Conservation (phyloP, 2,329 filamentous ascomycete genomes). For the Pseudogymnoascus sp. region DNA sequence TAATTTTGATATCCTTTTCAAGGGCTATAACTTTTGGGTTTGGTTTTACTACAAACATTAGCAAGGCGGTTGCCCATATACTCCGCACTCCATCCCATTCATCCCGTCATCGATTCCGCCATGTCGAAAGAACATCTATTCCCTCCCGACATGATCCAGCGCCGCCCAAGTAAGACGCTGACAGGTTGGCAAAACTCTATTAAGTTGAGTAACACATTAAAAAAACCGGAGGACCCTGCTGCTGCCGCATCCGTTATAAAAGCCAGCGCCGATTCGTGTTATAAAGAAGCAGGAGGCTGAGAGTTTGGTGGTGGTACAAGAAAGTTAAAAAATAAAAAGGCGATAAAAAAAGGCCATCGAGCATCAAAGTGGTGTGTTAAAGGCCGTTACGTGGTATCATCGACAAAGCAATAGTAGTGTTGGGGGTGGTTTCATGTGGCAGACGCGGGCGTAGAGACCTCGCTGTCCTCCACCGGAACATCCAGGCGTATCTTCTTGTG, state of each 20-base stretch:
- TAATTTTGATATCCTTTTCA: not conserved
- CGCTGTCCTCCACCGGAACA: constrained; percentile 31
- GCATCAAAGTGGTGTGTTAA: constrained; percentile 6
- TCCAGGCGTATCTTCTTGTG: constrained; percentile 49
- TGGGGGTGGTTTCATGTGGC: constrained; percentile 6
- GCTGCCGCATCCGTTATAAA: constrained; percentile 3
- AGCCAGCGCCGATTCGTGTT: not conserved
- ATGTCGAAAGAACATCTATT: constrained; percentile 5
- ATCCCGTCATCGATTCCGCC: constrained; percentile 5
- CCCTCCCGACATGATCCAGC: constrained; percentile 3
- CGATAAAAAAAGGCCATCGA: not conserved
- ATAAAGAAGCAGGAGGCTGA: not conserved
- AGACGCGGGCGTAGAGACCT: constrained; percentile 13
- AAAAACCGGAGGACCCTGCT: not conserved
- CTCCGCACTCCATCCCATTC: constrained; percentile 7
- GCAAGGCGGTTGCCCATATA: constrained; percentile 7
- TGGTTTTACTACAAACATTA: constrained; percentile 8
- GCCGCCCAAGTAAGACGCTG: constrained; percentile 4
- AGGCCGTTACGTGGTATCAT: constrained; percentile 10
- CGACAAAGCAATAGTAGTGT: constrained; percentile 9
- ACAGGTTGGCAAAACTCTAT: constrained; percentile 5
- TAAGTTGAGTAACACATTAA: constrained; percentile 1
- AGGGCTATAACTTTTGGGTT: constrained; percentile 2
- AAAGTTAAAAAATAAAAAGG: not conserved
- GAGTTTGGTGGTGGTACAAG: constrained; percentile 8